These are phyloP conservation scores for Eucalyptus fibrosa DNA, from an alignment of 345 rosid species.

Conservation along the genomic window DNA sequence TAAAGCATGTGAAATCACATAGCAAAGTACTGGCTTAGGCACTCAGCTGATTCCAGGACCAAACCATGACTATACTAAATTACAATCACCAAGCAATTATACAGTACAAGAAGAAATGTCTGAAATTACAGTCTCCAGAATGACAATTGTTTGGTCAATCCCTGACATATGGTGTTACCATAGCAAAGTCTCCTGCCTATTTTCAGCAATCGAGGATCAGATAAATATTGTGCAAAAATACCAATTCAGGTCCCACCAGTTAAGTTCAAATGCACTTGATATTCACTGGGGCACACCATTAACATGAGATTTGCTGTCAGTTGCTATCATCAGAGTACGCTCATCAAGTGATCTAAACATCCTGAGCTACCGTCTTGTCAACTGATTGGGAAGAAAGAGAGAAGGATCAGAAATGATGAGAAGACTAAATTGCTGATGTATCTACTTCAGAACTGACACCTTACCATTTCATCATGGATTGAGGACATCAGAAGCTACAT, in stretches of 20 bases:
- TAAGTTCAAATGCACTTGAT: background rate
- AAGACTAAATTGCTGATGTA: background rate
- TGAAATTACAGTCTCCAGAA: background rate
- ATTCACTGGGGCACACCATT: background rate
- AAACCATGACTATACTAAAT: background rate
- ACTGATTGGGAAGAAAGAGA: background rate
- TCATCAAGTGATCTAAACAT: background rate
- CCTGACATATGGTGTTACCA: background rate
- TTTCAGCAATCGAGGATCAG: background rate
- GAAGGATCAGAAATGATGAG: background rate
- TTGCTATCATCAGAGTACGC: background rate
- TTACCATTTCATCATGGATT: background rate
- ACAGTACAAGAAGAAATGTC: background rate
- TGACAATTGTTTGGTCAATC: background rate
- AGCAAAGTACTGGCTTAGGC: background rate
- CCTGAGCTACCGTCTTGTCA: background rate
- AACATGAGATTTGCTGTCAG: background rate
- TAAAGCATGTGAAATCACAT: background rate
- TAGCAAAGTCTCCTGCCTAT: background rate
- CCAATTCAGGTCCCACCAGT: background rate
- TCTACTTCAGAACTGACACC: background rate
- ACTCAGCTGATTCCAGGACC: background rate
- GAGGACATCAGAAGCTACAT: background rate
- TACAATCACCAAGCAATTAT: background rate
- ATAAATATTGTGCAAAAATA: background rate